A percentile compares a stretch with the other conserved stretches of the same genome.
phyloP scores from a whole-genome alignment of 139 green algal genomes.

The Tetradesmus lagerheimii region DNA sequence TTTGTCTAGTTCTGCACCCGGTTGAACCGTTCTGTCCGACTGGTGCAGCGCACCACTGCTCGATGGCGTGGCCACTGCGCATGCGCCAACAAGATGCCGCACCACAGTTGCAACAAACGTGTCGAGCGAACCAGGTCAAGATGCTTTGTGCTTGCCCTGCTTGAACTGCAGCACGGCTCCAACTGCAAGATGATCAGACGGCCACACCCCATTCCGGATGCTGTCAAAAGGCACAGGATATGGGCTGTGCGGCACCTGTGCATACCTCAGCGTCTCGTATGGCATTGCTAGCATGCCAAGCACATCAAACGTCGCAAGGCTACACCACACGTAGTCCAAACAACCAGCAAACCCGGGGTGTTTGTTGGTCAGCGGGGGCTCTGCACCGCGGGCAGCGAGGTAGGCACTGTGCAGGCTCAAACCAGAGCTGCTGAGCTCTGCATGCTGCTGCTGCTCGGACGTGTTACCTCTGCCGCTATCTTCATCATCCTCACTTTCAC shows the following conservation, averaged over 20 bases:
- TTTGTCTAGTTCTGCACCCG: too few species aligned
- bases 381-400: neutral
- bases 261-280: conserved; percentile 23
- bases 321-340: conserved; percentile 38
- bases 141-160: neutral
- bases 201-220: conserved; percentile 29
- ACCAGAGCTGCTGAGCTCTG: neutral
- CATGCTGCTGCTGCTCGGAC: neutral
- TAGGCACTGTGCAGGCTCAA: conserved; percentile 14
- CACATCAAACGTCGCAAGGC: neutral
- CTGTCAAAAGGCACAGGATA: neutral
- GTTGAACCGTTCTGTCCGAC: too few species aligned
- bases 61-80: too few species aligned
- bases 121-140: too few species aligned
- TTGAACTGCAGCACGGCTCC: neutral
- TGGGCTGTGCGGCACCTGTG: neutral
- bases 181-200: conserved; percentile 32
- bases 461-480: neutral
- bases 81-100: too few species aligned
- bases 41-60: too few species aligned
- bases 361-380: conserved; percentile 38
- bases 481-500: neutral
- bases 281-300: conserved; percentile 3
- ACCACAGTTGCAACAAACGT: neutral
- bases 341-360: conserved; percentile 27